A percentile compares a stretch with the other conserved stretches of the same genome.
These are phyloP conservation scores for Ilex paraguariensis DNA, from an alignment of 305 asterid species.

Conservation along the genomic window DNA sequence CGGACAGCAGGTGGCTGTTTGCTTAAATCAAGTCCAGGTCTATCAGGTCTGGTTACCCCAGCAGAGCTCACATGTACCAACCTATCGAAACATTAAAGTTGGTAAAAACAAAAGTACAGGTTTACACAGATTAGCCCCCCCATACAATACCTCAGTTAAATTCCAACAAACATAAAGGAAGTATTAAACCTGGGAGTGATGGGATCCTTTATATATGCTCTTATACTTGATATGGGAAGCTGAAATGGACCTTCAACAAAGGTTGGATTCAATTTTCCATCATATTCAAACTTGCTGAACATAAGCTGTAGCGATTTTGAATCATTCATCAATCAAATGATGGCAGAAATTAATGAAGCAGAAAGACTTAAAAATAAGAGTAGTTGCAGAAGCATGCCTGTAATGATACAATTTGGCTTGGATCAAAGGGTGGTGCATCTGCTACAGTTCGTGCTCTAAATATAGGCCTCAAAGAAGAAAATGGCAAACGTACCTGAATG, in stretches of 20 bases:
- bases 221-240: slow-evolving; percentile 79
- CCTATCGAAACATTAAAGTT: slow-evolving; percentile 25
- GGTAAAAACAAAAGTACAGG: slow-evolving; percentile 2
- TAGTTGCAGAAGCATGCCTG: slow-evolving; percentile 43
- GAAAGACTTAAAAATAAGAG: neutral
- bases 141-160: neutral
- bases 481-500: slow-evolving; percentile 69
- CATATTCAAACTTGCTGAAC: slow-evolving; percentile 96
- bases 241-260: slow-evolving; percentile 83
- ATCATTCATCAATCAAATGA: neutral
- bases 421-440: slow-evolving; percentile 78
- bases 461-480: slow-evolving; percentile 83
- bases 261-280: slow-evolving; percentile 84
- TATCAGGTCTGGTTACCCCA: slow-evolving; percentile 95
- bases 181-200: slow-evolving; percentile 61
- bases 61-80: slow-evolving; percentile 95
- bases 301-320: slow-evolving; percentile 53
- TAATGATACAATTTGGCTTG: slow-evolving; percentile 69
- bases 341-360: neutral
- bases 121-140: neutral
- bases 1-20: slow-evolving; percentile 99
- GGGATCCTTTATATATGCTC: slow-evolving; percentile 72
- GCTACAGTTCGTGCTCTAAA: slow-evolving; percentile 79
- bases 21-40: slow-evolving; percentile 95
- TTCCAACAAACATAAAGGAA: slow-evolving; percentile 5